Evolutionary conservation across 192 early-diverging fungal genomes (phyloP).

Genomic region (Coemansia sp.): DNA sequence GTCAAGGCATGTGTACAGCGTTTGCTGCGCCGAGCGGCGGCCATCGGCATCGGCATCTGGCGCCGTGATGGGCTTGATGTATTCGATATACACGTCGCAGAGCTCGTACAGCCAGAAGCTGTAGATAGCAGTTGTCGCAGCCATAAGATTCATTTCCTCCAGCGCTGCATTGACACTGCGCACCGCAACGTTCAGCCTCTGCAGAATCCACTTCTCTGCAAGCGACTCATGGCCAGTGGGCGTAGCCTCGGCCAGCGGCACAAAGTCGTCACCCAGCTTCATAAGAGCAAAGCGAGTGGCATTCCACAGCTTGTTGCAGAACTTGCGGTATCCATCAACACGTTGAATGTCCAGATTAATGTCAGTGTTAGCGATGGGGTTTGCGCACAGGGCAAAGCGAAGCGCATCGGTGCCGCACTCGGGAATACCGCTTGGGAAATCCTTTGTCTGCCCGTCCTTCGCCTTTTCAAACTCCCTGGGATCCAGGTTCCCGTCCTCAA

Average conservation of each 20-base stretch:
- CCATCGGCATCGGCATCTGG: slow-evolving; percentile 60
- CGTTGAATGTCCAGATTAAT: slow-evolving; percentile 93
- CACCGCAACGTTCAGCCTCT: slow-evolving; percentile 82
- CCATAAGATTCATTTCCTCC: slow-evolving; percentile 87
- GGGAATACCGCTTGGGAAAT: slow-evolving; percentile 97
- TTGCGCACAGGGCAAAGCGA: slow-evolving; percentile 78
- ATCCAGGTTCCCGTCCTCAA: slow-evolving; percentile 87
- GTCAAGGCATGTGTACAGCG: slow-evolving; percentile 94
- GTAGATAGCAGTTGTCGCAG: slow-evolving; percentile 82
- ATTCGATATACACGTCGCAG: slow-evolving; percentile 96
- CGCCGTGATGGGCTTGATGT: slow-evolving; percentile 83
- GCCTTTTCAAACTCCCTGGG: slow-evolving; percentile 86
- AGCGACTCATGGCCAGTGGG: slow-evolving; percentile 80
- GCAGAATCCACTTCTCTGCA: slow-evolving; percentile 91
- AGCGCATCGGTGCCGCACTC: slow-evolving; percentile 97
- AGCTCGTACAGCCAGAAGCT: slow-evolving; percentile 96
- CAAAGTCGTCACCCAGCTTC: slow-evolving; percentile 90
- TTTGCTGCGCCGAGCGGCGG: slow-evolving; percentile 71
- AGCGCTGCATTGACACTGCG: slow-evolving; percentile 75
- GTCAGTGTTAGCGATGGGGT: slow-evolving; percentile 76
- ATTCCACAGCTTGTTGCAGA: slow-evolving; percentile 99
- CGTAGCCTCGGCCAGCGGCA: slow-evolving; percentile 58
- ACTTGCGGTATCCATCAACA: slow-evolving; percentile 99
- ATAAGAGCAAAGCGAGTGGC: slow-evolving; percentile 93
- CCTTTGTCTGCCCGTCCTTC: slow-evolving; percentile 76